Percentiles rank a stretch among this genome's conserved stretches.
These are phyloP conservation scores for Rasamsonia emersonii DNA, from an alignment of 2,329 filamentous ascomycete species.

Conservation along the genomic window DNA sequence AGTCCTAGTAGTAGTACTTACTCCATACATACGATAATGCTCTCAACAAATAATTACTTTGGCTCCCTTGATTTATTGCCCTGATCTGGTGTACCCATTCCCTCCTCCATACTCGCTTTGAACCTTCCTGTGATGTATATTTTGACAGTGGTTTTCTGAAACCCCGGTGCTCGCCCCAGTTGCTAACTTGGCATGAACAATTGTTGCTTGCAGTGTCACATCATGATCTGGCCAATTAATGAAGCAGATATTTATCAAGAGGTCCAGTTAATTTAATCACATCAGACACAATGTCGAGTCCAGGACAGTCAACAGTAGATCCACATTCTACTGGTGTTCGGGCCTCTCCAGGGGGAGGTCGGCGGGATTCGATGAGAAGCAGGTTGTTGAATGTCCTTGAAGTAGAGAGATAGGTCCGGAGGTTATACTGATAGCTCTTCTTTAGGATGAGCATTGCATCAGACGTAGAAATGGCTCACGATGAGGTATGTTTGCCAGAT, in stretches of 20 bases:
- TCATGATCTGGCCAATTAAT: too few relatives aligned
- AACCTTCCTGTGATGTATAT: too few relatives aligned
- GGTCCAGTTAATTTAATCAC: conserved; percentile 1
- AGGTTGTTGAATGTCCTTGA: conserved; percentile 19
- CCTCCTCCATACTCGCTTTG: too few relatives aligned
- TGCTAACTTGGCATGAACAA: too few relatives aligned
- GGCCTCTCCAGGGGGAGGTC: conserved; percentile 15
- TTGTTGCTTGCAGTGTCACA: too few relatives aligned
- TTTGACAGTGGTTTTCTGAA: too few relatives aligned
- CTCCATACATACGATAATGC: too few relatives aligned
- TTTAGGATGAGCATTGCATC: conserved; percentile 66
- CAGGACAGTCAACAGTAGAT: conserved; percentile 18
- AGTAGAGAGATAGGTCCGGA: background rate
- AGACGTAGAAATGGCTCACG: conserved; percentile 97
- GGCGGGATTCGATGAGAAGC: conserved; percentile 32
- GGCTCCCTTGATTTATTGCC: too few relatives aligned
- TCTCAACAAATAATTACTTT: too few relatives aligned
- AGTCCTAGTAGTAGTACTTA: too few relatives aligned
- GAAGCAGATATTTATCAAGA: conserved; percentile 7
- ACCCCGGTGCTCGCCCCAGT: too few relatives aligned
- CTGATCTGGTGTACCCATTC: too few relatives aligned
- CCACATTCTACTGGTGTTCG: conserved; percentile 14
- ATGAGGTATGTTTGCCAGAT: conserved; percentile 58
- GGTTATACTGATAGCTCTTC: conserved; percentile 13
- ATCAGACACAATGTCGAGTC: conserved; percentile 20